phyloP scores from a whole-genome alignment of 108 stramenopile genomes.

The Nitzschia sp. region DNA sequence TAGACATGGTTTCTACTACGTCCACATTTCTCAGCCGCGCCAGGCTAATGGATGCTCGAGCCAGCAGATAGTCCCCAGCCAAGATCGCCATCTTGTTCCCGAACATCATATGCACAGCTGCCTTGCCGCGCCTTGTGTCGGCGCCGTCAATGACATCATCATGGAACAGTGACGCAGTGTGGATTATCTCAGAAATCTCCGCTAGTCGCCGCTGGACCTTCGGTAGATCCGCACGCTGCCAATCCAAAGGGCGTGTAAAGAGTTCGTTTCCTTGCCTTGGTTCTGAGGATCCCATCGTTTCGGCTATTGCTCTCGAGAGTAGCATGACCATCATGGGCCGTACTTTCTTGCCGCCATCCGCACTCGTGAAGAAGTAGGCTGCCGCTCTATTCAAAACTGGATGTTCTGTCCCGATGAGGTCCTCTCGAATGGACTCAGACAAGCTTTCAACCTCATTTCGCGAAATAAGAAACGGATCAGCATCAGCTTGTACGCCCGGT shows the following conservation, averaged over 20 bases:
- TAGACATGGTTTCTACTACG: conserved; percentile 96
- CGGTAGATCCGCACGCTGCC: conserved; percentile 57
- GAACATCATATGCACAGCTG: conserved; percentile 92
- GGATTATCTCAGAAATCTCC: conserved; percentile 99
- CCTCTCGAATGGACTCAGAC: conserved; percentile 75
- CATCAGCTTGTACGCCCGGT: conserved; percentile 38
- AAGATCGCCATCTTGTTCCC: conserved; percentile 99
- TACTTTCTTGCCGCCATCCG: conserved; percentile 80
- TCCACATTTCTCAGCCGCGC: conserved; percentile 93
- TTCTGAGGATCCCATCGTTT: conserved; percentile 30
- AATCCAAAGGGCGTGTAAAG: conserved; percentile 34
- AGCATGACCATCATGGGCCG: conserved; percentile 88
- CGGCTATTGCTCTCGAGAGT: conserved; percentile 72
- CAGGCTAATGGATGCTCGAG: conserved; percentile 91
- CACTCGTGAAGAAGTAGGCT: conserved; percentile 73
- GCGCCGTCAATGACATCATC: conserved; percentile 99
- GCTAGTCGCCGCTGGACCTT: conserved; percentile 92
- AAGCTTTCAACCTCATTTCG: conserved; percentile 65
- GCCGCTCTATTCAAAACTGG: conserved; percentile 86
- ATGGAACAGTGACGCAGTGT: conserved; percentile 94
- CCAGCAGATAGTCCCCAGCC: conserved; percentile 98
- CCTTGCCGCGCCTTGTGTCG: conserved; percentile 90
- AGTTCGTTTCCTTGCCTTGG: conserved; percentile 21
- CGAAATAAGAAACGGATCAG: conserved; percentile 74
- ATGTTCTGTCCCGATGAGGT: conserved; percentile 80